Base-by-base conservation (phyloP, 2,329 filamentous ascomycete genomes). In the Delphinella strobiligena region DNA sequence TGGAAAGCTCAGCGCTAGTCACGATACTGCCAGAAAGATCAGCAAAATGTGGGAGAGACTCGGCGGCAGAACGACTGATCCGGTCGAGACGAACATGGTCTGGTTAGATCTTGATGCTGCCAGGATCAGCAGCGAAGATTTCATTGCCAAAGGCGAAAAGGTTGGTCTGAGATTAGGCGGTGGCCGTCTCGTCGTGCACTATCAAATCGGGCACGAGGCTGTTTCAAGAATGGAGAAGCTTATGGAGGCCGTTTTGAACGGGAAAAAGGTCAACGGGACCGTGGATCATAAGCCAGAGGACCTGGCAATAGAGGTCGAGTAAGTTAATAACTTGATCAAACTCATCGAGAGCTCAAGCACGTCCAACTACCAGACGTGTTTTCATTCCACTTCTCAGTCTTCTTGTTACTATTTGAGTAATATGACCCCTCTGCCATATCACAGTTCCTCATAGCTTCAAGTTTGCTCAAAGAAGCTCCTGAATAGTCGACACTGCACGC, bases 31-130 rank as follows among this genome's bases (percentile, higher is more conserved):
- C 2, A 71, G 71, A 56, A 64, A 64, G 49, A 66, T 88, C 17
- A 76, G 71, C 18, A 62, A 67, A 22, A 58, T 82, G 47, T 93
- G 86, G 86, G 71, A 66, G 4, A 63, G 62, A 12, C 65, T 78
- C 37, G 85, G 85, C 4, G 86, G 85, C 1, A 75, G 72, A 59
- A 61, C 86, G 41, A 60, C 69, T 15, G 68, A 79, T 43, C 80
- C 82, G 0, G 79, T 82, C 1, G 79, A 93, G 54, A 93, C 86
- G n/a, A 93, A 93, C 61, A 93, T 93, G 83, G 75, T 85, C 24
- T 93, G 84, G 85, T 54, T 93, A 42, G 80, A 93, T 56, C 63
- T 91, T 12, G 71, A 75, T 19, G 69, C 70, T 1, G 71, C 74
- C 9, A 72, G 74, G 0, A 56, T 79, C 22, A 61, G 64, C 3